Evolutionary conservation across 176 grass and related monocot genomes (phyloP).

Genomic region (Avena insularis): DNA sequence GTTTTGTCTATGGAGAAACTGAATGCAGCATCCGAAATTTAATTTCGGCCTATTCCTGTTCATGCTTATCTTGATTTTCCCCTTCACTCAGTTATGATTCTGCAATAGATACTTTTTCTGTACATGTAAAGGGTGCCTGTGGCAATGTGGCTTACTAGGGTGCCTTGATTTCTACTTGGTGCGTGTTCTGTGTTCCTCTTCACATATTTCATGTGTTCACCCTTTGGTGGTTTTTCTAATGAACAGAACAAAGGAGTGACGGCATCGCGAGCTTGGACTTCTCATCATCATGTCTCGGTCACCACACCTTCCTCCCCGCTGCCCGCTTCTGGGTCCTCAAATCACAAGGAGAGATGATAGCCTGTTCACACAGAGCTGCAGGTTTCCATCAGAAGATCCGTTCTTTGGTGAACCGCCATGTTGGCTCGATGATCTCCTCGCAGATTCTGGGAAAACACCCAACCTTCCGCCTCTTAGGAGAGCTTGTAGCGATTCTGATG

Average conservation of each 20-base stretch:
- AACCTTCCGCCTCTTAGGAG: conserved; percentile 66
- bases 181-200: conserved; percentile 36
- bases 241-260: conserved; percentile 43
- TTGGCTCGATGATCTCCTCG: conserved; percentile 89
- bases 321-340: conserved; percentile 64
- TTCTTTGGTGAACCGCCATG: conserved; percentile 59
- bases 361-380: conserved; percentile 61
- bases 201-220: conserved; percentile 47
- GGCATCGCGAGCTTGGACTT: conserved; percentile 12
- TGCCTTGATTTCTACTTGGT: conserved; percentile 24
- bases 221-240: conserved; percentile 37
- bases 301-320: conserved; percentile 85
- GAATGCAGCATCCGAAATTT: background rate
- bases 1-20: background rate
- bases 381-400: conserved; percentile 55
- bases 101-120: conserved; percentile 13
- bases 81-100: conserved; percentile 33
- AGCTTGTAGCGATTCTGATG: conserved; percentile 86
- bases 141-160: conserved; percentile 36
- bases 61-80: conserved; percentile 35
- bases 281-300: conserved; percentile 73
- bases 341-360: conserved; percentile 55
- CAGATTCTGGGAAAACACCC: conserved; percentile 54
- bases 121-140: background rate
- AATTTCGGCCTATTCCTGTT: conserved; percentile 11